A percentile compares a stretch with the other conserved stretches of the same genome.
phyloP scores from a whole-genome alignment of 2,329 filamentous ascomycete species.

The Nothophoma quercina region DNA sequence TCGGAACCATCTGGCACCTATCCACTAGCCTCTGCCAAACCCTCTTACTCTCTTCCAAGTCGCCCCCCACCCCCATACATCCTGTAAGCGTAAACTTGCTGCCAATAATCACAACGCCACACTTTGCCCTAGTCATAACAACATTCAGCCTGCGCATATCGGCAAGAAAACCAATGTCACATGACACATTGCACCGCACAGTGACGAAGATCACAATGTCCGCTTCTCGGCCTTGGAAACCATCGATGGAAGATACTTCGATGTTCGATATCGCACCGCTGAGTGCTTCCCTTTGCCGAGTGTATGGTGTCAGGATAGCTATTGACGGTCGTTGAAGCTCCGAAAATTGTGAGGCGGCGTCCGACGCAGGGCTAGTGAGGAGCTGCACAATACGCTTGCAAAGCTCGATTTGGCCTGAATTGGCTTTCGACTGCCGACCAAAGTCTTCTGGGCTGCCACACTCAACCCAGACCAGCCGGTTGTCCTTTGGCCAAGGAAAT shows the following conservation, averaged over 20 bases:
- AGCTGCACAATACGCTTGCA: conserved; percentile 47
- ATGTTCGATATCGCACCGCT: conserved; percentile 27
- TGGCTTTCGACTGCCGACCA: conserved; percentile 51
- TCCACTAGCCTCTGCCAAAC: conserved; percentile 28
- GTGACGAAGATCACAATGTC: conserved; percentile 55
- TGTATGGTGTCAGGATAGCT: conserved; percentile 54
- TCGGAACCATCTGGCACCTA: too few relatives aligned
- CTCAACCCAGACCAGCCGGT: conserved; percentile 49
- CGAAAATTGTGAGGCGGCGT: not conserved
- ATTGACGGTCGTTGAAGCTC: conserved; percentile 30
- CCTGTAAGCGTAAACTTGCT: conserved; percentile 33
- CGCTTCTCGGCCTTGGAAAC: conserved; percentile 55
- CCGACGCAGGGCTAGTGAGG: conserved; percentile 22
- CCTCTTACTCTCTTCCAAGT: conserved; percentile 20
- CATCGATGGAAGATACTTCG: conserved; percentile 53
- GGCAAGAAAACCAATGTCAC: conserved; percentile 53
- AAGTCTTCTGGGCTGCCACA: conserved; percentile 48
- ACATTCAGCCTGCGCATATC: conserved; percentile 54
- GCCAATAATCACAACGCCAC: conserved; percentile 43
- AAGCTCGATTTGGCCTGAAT: conserved; percentile 49
- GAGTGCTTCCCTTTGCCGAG: conserved; percentile 47
- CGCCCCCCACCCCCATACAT: conserved; percentile 32
- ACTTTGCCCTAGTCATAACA: conserved; percentile 51
- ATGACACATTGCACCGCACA: conserved; percentile 52
- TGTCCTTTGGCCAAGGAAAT: conserved; percentile 29